Conservation (phyloP, 2,329 filamentous ascomycete genomes). For the Teratosphaeria pseudoeucalypti region DNA sequence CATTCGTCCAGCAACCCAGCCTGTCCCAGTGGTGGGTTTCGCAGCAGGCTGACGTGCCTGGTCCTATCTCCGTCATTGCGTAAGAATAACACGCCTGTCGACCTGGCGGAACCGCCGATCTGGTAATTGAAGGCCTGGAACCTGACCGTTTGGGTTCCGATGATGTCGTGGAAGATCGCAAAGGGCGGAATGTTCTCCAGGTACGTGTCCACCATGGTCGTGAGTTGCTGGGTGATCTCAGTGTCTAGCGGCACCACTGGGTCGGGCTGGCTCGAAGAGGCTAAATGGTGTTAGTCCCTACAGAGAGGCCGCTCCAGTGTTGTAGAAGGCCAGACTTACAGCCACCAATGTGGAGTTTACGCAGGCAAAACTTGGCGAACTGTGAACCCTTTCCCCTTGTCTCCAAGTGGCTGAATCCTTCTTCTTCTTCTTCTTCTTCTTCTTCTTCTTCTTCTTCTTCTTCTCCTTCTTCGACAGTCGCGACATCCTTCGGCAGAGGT, state of each 20-base stretch:
- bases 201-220: not conserved
- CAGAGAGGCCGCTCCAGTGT: not conserved
- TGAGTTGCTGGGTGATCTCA: not conserved
- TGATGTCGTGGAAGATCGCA: not conserved
- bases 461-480: not conserved
- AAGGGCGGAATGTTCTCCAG: not conserved
- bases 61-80: not conserved
- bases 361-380: not conserved
- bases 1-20: not conserved
- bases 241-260: not conserved
- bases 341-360: not conserved
- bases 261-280: too few relatives aligned
- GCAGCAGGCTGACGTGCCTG: not conserved
- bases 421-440: not conserved
- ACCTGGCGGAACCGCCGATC: not conserved
- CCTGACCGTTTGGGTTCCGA: not conserved
- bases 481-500: not conserved
- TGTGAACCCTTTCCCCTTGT: not conserved
- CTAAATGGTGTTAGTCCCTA: not conserved
- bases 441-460: not conserved
- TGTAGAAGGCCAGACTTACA: not conserved
- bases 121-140: not conserved
- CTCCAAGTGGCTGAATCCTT: not conserved
- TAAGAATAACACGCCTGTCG: not conserved
- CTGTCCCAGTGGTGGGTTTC: not conserved